These are phyloP conservation scores for Pythium myriotylum DNA, from an alignment of 352 stramenopile species.

Conservation along the genomic window DNA sequence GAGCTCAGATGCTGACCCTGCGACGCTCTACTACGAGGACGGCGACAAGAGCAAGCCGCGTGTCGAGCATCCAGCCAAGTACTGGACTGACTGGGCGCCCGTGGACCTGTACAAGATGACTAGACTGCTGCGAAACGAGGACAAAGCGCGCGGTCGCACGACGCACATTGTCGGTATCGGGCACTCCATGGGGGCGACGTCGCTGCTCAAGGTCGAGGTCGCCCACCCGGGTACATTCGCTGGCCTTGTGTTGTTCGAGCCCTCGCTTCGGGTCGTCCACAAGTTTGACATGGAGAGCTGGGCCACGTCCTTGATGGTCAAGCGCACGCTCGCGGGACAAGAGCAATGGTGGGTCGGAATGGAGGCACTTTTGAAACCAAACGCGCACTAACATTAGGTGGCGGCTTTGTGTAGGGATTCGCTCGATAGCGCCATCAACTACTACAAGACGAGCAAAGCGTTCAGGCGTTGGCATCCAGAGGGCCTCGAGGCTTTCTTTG, in stretches of 20 bases:
- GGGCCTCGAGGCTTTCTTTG: slow-evolving; percentile 6
- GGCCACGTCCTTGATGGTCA: slow-evolving; percentile 1
- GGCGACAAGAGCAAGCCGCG: slow-evolving; percentile 6
- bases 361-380: too few relatives aligned
- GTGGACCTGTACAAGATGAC: background rate
- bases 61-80: slow-evolving; percentile 27
- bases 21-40: slow-evolving; percentile 23
- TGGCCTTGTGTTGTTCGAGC: slow-evolving; percentile 8
- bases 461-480: slow-evolving; percentile 14
- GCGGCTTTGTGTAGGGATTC: slow-evolving; percentile 7
- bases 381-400: too few relatives aligned
- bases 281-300: background rate
- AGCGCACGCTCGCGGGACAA: background rate
- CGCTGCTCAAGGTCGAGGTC: slow-evolving; percentile 8
- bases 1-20: slow-evolving; percentile 19
- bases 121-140: background rate
- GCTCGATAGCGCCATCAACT: slow-evolving; percentile 1
- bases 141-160: background rate
- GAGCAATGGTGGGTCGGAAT: slow-evolving; percentile 11
- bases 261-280: background rate
- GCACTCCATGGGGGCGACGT: slow-evolving; percentile 13
- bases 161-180: slow-evolving; percentile 13
- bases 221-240: slow-evolving; percentile 1
- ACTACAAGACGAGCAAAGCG: slow-evolving; percentile 11
- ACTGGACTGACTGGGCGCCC: slow-evolving; percentile 8